phyloP scores from a whole-genome alignment of 225 moss, liverwort and hornwort species.

The Takakia lepidozioides region DNA sequence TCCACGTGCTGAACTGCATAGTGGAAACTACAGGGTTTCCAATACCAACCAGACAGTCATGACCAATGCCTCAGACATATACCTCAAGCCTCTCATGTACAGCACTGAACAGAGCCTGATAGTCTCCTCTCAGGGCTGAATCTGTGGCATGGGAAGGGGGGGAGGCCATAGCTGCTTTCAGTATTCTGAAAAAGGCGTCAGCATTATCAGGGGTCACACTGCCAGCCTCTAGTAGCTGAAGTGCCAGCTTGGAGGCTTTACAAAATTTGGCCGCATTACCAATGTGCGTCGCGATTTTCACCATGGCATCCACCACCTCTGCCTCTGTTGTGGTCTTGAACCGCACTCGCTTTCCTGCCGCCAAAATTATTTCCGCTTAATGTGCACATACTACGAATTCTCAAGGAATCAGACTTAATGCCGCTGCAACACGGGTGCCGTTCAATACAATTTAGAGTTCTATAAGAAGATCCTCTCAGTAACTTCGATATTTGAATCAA shows the following conservation, averaged over 20 bases:
- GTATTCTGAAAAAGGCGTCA: slow-evolving; percentile 59
- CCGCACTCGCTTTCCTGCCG: slow-evolving; percentile 65
- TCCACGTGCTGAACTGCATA: too few relatives aligned
- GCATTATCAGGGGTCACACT: slow-evolving; percentile 46
- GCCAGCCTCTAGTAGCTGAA: slow-evolving; percentile 71
- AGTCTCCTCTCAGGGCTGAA: slow-evolving; percentile 50
- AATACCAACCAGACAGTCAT: too few relatives aligned
- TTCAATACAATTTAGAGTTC: too few relatives aligned
- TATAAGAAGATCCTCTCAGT: too few relatives aligned
- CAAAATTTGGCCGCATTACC: slow-evolving; percentile 78
- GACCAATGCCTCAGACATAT: too few relatives aligned
- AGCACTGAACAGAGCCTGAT: slow-evolving; percentile 62
- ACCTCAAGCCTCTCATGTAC: slow-evolving; percentile 63
- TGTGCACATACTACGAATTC: too few relatives aligned
- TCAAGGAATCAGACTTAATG: too few relatives aligned
- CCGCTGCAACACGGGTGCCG: too few relatives aligned
- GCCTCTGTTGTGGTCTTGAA: slow-evolving; percentile 82
- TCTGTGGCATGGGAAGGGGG: slow-evolving; percentile 60
- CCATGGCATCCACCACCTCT: slow-evolving; percentile 78
- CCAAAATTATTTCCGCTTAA: too few relatives aligned
- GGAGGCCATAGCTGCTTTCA: slow-evolving; percentile 62
- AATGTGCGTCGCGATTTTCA: slow-evolving; percentile 76
- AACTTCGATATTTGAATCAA: too few relatives aligned
- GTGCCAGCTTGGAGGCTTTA: slow-evolving; percentile 83
- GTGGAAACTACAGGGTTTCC: too few relatives aligned